Evolutionary conservation across 352 stramenopile genomes (phyloP).

Genomic region (Phytophthora fragariae): DNA sequence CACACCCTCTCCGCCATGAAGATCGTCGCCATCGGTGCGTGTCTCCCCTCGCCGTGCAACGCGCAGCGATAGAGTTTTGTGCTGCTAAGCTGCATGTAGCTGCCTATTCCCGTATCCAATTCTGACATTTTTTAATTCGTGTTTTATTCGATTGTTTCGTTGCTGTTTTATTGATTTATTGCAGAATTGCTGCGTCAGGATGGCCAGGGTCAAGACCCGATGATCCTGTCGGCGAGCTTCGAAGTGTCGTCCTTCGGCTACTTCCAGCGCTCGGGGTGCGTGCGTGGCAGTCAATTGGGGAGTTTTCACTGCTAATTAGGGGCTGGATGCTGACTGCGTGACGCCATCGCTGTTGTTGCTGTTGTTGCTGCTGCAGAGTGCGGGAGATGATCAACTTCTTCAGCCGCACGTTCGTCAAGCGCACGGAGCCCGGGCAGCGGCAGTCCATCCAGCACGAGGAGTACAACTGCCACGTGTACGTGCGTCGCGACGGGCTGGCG

Average conservation of each 20-base stretch:
- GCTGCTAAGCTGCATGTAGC: no score
- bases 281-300: conserved; percentile 5
- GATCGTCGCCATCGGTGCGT: conserved; percentile 86
- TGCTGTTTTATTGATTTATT: conserved; percentile 5
- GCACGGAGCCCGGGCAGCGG: conserved; percentile 95
- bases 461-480: conserved; percentile 99
- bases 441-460: conserved; percentile 99
- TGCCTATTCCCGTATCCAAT: neutral
- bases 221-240: conserved; percentile 71
- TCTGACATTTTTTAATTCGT: neutral
- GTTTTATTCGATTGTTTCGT: neutral
- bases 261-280: conserved; percentile 86
- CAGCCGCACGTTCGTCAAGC: conserved; percentile 98
- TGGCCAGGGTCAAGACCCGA: conserved; percentile 62
- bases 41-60: neutral
- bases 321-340: neutral
- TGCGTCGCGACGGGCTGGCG: conserved; percentile 96
- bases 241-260: conserved; percentile 88
- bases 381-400: conserved; percentile 99
- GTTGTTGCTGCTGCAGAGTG: conserved; percentile 62
- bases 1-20: conserved; percentile 60
- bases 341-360: conserved; percentile 8
- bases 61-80: neutral
- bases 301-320: no score
- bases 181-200: conserved; percentile 78